Evolutionary conservation across 148 eudicot species (phyloP).

Genomic region (Dysphania ambrosioides): DNA sequence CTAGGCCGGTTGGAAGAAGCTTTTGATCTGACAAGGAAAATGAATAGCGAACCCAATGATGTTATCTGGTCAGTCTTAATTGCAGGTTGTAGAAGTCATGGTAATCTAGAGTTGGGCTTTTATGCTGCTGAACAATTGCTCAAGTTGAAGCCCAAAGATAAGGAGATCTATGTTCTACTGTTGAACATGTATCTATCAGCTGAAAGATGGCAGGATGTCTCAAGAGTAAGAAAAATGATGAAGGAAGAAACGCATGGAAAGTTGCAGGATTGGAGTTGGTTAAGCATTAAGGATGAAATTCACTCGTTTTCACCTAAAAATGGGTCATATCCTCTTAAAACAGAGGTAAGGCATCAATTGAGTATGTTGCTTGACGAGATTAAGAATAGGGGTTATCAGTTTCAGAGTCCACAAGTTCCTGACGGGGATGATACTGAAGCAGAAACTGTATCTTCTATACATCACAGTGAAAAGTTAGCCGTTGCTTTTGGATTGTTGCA

Average conservation of each 20-base stretch:
- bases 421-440: constrained; percentile 30
- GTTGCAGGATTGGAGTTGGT: constrained; percentile 67
- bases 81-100: constrained; percentile 72
- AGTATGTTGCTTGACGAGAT: constrained; percentile 38
- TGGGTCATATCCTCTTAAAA: constrained; percentile 17
- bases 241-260: constrained; percentile 51
- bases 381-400: constrained; percentile 33
- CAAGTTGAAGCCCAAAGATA: constrained; percentile 45
- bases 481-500: constrained; percentile 58
- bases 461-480: constrained; percentile 70
- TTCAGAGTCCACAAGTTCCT: constrained; percentile 21
- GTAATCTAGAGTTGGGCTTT: constrained; percentile 49
- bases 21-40: constrained; percentile 51
- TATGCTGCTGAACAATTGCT: constrained; percentile 67
- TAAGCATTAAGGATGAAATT: constrained; percentile 53
- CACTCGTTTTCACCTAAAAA: constrained; percentile 42
- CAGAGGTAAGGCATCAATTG: constrained; percentile 34
- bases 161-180: constrained; percentile 51
- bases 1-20: constrained; percentile 63
- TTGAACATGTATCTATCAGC: constrained; percentile 65
- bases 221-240: constrained; percentile 61
- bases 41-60: constrained; percentile 51
- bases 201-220: constrained; percentile 64
- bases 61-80: constrained; percentile 62
- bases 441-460: constrained; percentile 10